A percentile compares a stretch with the other conserved stretches of the same genome.
Conservation (phyloP, 1,284 basidiomycete genomes). For the Xanthoconium separans region DNA sequence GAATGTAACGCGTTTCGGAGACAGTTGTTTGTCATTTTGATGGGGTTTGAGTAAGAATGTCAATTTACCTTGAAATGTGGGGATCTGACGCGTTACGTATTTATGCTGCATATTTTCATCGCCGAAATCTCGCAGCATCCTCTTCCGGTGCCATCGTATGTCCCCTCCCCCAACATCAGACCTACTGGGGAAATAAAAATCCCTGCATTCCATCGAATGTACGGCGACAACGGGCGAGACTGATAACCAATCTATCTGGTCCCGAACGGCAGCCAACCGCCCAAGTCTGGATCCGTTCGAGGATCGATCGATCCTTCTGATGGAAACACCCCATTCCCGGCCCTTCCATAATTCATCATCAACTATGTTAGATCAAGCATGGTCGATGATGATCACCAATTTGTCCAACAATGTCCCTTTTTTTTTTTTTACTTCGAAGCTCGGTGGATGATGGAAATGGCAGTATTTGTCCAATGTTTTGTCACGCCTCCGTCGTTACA, state of each 20-base stretch:
- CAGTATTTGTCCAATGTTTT: background rate
- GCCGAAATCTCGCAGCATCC: conserved; percentile 2
- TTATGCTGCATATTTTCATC: conserved; percentile 3
- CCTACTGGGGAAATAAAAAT: conserved; percentile 4
- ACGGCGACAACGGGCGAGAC: background rate
- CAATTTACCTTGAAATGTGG: conserved; percentile 30
- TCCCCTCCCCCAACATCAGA: background rate
- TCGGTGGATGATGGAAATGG: too few relatives aligned
- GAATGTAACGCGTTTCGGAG: conserved; percentile 10
- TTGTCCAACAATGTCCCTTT: background rate
- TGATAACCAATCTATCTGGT: conserved; percentile 1
- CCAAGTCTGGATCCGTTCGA: conserved; percentile 20
- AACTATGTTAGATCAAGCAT: conserved; percentile 1
- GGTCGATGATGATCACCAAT: background rate
- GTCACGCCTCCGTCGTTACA: background rate
- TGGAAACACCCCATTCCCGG: conserved; percentile 24
- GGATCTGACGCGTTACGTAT: conserved; percentile 31
- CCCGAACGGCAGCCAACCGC: conserved; percentile 7
- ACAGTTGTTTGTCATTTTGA: conserved; percentile 27
- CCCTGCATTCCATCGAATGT: background rate
- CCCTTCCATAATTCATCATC: conserved; percentile 12
- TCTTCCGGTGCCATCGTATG: conserved; percentile 8
- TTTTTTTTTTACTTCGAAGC: too few relatives aligned
- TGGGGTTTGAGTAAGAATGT: conserved; percentile 25
- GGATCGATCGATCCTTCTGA: conserved; percentile 33